Evolutionary conservation across 2,329 filamentous ascomycete species (phyloP).

Genomic region (Pestalotiopsis sp.): DNA sequence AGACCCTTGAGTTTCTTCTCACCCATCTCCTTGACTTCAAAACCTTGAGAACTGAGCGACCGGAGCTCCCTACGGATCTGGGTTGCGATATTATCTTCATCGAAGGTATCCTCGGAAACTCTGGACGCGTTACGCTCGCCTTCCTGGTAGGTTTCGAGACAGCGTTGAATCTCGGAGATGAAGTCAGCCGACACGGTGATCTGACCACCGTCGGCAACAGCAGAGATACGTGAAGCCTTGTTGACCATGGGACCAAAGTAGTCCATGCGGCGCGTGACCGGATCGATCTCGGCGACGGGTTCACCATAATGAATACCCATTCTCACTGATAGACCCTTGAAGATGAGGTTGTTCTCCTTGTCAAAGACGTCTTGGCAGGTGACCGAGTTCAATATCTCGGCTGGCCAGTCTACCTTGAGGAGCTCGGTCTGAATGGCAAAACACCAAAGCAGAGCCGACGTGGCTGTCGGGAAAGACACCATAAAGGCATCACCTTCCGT

Average conservation of each 20-base stretch:
- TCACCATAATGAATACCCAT: constrained; percentile 98
- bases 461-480: constrained; percentile 97
- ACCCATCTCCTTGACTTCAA: constrained; percentile 94
- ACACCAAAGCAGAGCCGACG: constrained; percentile 91
- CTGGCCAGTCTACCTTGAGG: constrained; percentile 88
- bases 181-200: constrained; percentile 97
- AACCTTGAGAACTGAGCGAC: constrained; percentile 85
- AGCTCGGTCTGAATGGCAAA: constrained; percentile 91
- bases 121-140: constrained; percentile 69
- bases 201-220: constrained; percentile 93
- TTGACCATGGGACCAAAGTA: constrained; percentile 99
- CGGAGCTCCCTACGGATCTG: constrained; percentile 85
- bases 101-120: constrained; percentile 72
- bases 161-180: constrained; percentile 91
- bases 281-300: constrained; percentile 92
- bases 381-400: constrained; percentile 84
- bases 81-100: constrained; percentile 72
- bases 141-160: constrained; percentile 86
- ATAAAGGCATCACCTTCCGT: constrained; percentile 99
- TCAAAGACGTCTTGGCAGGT: constrained; percentile 82
- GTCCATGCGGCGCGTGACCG: constrained; percentile 96
- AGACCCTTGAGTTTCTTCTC: constrained; percentile 95
- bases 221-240: constrained; percentile 89
- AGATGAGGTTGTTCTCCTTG: constrained; percentile 84
- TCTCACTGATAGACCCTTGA: constrained; percentile 88